A percentile compares a stretch with the other conserved stretches of the same genome.
phyloP scores from a whole-genome alignment of 2,329 filamentous ascomycete genomes.

The Xylariaceae sp. region DNA sequence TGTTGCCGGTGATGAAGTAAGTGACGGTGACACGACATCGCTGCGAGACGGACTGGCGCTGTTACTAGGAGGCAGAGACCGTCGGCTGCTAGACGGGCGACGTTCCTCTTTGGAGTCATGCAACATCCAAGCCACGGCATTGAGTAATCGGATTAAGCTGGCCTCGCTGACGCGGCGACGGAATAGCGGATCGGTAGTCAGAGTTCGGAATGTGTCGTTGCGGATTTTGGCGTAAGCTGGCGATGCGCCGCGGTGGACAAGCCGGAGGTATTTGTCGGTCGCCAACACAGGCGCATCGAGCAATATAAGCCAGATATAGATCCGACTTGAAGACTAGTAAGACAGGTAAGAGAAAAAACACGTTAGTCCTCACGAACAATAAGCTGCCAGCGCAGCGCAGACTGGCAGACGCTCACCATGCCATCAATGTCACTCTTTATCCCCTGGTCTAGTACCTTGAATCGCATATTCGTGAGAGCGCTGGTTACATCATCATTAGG shows the following conservation, averaged over 20 bases:
- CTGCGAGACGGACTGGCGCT: conserved; percentile 37
- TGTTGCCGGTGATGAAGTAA: conserved; percentile 41
- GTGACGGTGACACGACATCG: conserved; percentile 35
- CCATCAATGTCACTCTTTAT: conserved; percentile 74
- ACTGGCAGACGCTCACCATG: conserved; percentile 54
- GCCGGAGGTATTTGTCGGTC: conserved; percentile 81
- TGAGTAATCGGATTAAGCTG: conserved; percentile 86
- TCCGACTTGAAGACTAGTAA: conserved; percentile 75
- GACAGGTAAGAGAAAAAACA: neutral
- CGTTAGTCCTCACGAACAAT: neutral
- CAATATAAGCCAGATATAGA: conserved; percentile 94
- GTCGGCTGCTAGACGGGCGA: conserved; percentile 30
- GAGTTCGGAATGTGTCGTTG: conserved; percentile 94
- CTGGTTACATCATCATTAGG: conserved; percentile 62
- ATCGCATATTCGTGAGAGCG: conserved; percentile 64
- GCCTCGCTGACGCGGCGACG: conserved; percentile 92
- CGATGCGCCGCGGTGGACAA: conserved; percentile 89
- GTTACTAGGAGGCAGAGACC: conserved; percentile 29
- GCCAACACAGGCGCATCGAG: conserved; percentile 79
- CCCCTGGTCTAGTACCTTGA: conserved; percentile 69
- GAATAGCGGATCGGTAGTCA: conserved; percentile 96
- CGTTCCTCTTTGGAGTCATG: conserved; percentile 65
- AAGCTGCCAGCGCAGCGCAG: neutral
- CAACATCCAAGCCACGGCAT: conserved; percentile 90
- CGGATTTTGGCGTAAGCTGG: conserved; percentile 96